Conservation (phyloP, 140 eudicot genomes). For the Stevia rebaudiana region DNA sequence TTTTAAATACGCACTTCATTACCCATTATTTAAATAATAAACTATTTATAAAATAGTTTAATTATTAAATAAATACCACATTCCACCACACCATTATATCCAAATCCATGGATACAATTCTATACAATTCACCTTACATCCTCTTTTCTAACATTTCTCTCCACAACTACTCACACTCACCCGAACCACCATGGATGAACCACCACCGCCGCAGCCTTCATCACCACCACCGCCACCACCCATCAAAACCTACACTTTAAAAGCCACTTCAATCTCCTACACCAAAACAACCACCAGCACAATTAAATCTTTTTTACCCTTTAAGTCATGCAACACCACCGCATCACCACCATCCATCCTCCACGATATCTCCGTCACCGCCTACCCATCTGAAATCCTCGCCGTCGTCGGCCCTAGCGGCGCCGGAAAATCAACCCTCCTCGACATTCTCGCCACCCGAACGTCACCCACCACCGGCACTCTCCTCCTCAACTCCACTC, state of each 20-base stretch:
- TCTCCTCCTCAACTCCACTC: slow-evolving; percentile 65
- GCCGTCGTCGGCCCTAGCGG: slow-evolving; percentile 97
- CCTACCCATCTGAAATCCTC: slow-evolving; percentile 81
- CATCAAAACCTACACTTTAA: slow-evolving; percentile 51
- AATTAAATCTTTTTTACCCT: slow-evolving; percentile 26
- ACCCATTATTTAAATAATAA: background rate
- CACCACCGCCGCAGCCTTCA: slow-evolving; percentile 31
- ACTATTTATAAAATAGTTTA: background rate
- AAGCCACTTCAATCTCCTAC: slow-evolving; percentile 69
- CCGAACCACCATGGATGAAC: slow-evolving; percentile 45
- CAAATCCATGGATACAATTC: slow-evolving; percentile 9
- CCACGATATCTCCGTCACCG: slow-evolving; percentile 62
- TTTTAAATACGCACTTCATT: background rate
- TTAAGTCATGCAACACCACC: slow-evolving; percentile 46
- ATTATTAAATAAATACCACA: background rate
- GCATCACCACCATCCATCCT: slow-evolving; percentile 57
- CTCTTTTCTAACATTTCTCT: slow-evolving; percentile 5
- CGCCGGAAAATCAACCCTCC: slow-evolving; percentile 94
- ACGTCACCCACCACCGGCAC: slow-evolving; percentile 62
- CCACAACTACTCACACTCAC: background rate
- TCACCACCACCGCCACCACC: slow-evolving; percentile 33
- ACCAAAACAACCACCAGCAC: slow-evolving; percentile 45
- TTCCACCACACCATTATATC: slow-evolving; percentile 1
- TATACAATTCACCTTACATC: background rate
- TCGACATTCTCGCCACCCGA: slow-evolving; percentile 84